Base-by-base conservation (phyloP, 2,329 filamentous ascomycete species). In the Aspergillus sp. region DNA sequence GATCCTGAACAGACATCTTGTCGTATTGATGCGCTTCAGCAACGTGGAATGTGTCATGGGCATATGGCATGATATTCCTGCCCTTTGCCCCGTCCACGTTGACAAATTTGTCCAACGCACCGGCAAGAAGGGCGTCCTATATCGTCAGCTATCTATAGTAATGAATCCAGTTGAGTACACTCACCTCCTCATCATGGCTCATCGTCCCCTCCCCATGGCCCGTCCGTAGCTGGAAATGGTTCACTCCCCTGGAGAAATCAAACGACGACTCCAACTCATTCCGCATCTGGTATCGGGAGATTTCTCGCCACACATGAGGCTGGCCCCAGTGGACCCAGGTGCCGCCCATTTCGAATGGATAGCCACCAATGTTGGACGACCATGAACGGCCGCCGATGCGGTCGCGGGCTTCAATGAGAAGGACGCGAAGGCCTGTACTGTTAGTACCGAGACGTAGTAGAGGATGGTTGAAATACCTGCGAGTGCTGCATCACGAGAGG, bases 321-420 rank as follows among this genome's bases (percentile, higher is more conserved):
- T 73, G 70, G 2, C 60, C 59, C 71, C 71, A 74, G 42, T 69
- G 68, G 0, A 76, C 63, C 72, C 72, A 77, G 0, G 72, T 74
- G 0, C 74, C 74, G 0, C 74, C 74, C 66, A 77, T 69, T 40
- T 76, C 74, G 39, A 66, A 74, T 0, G 65, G 64, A 10, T 74
- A 70, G 0, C 69, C 71, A 0, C 58, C 62, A 6, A 73, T 69
- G 29, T 72, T 66, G 11, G 69, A 66, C 0, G 68, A 69, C 68
- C 69, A 76, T 2, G 72, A 71, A 0, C 73, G 66, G 1, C 74
- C 73, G 11, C 73, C 73, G 39, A 76, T 71, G 0, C 73, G 61
- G 48, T 77, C 71, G 11, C 74, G 65, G 1, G 65, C 72, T 55
- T 76, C 73, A 0, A 76, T 43, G 2, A 76, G 61, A 2, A 76